Base-by-base conservation (phyloP, 257 asterid species). In the Solanum tacnaense region DNA sequence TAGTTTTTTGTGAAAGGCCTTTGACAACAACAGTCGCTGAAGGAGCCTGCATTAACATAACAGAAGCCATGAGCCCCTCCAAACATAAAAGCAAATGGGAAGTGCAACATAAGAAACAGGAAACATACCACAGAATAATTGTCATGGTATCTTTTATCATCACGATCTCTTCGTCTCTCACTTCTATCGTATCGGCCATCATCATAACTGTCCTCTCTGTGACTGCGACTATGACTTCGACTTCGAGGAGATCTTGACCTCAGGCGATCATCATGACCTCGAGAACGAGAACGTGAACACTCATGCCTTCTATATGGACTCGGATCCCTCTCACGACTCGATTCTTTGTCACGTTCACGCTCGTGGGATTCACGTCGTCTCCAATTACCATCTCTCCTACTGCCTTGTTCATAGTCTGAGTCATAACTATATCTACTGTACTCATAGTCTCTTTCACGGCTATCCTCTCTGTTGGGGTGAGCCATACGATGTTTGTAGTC, bases 11-110 rank as follows among this genome's bases (percentile, higher is more conserved):
- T 27, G 99, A 93, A 86, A 97, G 99, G 68, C 99, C 99, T 94
- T 97, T 97, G 44, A 96, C 98, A 91, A 97, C 98, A 70, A 97
- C 97, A 36, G 98, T 96, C 88, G 98, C 98, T 87, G 99, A 94
- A 49, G 99, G 99, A 89, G 95, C 96, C 99, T 97, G 85, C 87
- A 91, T 87, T 88, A 56, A 88, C 87, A 78, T 58, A 83, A 73
- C n/a, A 58, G 52, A 82, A 82, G 41, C 38, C 85, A 82, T 82
- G 85, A 49, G 4, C 41, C 20, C 84, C 85, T 29, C n/a, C 38
- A 29, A 46, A 31, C 70, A 49, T 49, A 82, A 81, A 49, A 32
- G 31, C 3, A 82, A 82, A 10, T 49, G 67, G 85, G 85, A 29
- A 27, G 36, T 82, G 44, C 85, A 82, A 87, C 16, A 84, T 39